phyloP scores from a whole-genome alignment of 805 yeast species.

The Candida sonorensis region DNA sequence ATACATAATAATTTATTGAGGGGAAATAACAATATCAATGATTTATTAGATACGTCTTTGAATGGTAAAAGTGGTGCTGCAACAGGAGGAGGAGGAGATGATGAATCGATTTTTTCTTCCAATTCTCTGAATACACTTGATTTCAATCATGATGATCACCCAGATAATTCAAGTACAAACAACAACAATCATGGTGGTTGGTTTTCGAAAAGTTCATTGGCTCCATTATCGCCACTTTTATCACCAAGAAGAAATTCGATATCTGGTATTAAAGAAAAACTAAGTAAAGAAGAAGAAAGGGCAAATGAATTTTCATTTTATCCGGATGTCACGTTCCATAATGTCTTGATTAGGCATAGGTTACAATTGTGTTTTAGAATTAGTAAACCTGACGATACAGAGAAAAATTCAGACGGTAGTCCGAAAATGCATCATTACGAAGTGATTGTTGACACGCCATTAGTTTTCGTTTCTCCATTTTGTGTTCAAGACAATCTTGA shows the following conservation, averaged over 20 bases:
- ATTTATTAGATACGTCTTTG: slow-evolving; percentile 10
- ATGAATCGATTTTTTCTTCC: slow-evolving; percentile 21
- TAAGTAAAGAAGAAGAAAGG: slow-evolving; percentile 12
- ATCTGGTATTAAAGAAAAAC: slow-evolving; percentile 4
- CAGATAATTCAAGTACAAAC: slow-evolving; percentile 5
- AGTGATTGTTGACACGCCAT: slow-evolving; percentile 74
- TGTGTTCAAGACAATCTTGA: slow-evolving; percentile 26
- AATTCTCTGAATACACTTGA: slow-evolving; percentile 17
- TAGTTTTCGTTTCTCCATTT: slow-evolving; percentile 43
- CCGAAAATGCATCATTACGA: slow-evolving; percentile 65
- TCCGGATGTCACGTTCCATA: slow-evolving; percentile 60
- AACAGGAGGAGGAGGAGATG: slow-evolving; percentile 15
- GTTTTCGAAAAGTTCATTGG: slow-evolving; percentile 17
- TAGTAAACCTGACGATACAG: slow-evolving; percentile 48
- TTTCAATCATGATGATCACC: slow-evolving; percentile 5
- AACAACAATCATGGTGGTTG: slow-evolving; percentile 17
- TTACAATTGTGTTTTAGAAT: slow-evolving; percentile 66
- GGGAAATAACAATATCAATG: slow-evolving; percentile 18
- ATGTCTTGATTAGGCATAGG: slow-evolving; percentile 58
- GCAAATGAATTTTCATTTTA: slow-evolving; percentile 30
- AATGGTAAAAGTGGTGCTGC: slow-evolving; percentile 5
- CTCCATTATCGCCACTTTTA: slow-evolving; percentile 16
- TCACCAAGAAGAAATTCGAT: slow-evolving; percentile 11
- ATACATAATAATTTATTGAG: slow-evolving; percentile 20
- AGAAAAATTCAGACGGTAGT: slow-evolving; percentile 24